Conservation (phyloP, 75 land plant species). For the Cupressus sempervirens region DNA sequence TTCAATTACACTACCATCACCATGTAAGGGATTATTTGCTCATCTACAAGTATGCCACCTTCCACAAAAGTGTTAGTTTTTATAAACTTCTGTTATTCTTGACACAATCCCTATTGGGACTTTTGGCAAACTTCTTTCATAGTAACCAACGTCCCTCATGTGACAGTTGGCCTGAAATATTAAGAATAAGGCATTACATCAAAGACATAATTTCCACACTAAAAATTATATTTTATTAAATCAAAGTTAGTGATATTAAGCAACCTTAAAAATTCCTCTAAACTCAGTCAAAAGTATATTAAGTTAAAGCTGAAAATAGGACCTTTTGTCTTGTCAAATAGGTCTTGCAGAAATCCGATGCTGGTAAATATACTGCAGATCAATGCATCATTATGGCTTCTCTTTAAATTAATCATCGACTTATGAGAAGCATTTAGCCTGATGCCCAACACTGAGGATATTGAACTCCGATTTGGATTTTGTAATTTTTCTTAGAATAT, state of each 20-base stretch:
- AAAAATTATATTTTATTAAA: too few relatives aligned
- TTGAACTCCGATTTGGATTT: background rate
- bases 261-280: background rate
- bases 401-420: background rate
- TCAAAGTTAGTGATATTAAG: background rate
- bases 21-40: too few relatives aligned
- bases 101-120: too few relatives aligned
- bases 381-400: background rate
- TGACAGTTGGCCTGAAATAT: too few relatives aligned
- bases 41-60: too few relatives aligned
- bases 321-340: background rate
- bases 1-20: too few relatives aligned
- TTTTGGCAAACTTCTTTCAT: too few relatives aligned
- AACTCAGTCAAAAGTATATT: background rate
- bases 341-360: background rate
- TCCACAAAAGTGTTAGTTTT: too few relatives aligned
- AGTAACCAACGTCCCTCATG: too few relatives aligned
- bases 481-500: background rate
- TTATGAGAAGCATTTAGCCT: background rate
- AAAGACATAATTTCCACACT: background rate
- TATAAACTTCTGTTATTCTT: too few relatives aligned
- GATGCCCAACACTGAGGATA: background rate
- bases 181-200: too few relatives aligned
- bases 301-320: background rate
- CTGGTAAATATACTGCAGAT: background rate